phyloP scores from a whole-genome alignment of 2,329 filamentous ascomycete species.

The Ophiostoma quercus region DNA sequence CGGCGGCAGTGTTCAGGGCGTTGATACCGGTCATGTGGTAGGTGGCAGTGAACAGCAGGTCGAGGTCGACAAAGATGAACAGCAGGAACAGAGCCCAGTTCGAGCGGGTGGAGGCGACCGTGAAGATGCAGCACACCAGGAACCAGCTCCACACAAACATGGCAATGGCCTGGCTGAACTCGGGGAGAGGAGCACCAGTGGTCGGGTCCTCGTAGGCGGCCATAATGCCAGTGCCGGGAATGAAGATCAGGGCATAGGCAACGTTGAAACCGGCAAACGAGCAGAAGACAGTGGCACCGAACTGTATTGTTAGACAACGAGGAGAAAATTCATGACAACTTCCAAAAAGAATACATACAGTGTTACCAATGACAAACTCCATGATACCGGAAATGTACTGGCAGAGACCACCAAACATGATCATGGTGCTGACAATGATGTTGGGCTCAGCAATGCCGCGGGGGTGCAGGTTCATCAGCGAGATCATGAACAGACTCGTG shows the following conservation, averaged over 20 bases:
- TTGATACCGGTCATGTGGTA: conserved; percentile 20
- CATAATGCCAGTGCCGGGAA: conserved; percentile 59
- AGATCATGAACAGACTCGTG: conserved; percentile 76
- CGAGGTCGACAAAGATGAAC: conserved; percentile 22
- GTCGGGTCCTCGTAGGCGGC: conserved; percentile 38
- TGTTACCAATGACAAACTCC: conserved; percentile 81
- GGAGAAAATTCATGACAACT: too few relatives aligned
- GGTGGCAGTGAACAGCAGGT: conserved; percentile 24
- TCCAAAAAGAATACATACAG: conserved; percentile 32
- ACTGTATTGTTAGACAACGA: conserved; percentile 33
- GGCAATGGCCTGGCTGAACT: conserved; percentile 55
- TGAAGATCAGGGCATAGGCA: conserved; percentile 65
- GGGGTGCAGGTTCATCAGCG: conserved; percentile 66
- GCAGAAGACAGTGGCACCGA: conserved; percentile 72
- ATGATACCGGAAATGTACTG: conserved; percentile 82
- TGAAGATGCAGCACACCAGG: conserved; percentile 43
- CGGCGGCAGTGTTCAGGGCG: conserved; percentile 20
- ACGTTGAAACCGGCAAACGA: conserved; percentile 84
- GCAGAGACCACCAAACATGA: conserved; percentile 70
- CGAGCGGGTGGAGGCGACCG: conserved; percentile 23
- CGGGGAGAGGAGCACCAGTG: conserved; percentile 33
- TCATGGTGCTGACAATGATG: conserved; percentile 66
- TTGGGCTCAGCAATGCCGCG: conserved; percentile 56
- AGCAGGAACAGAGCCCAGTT: conserved; percentile 23
- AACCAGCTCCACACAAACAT: conserved; percentile 77